phyloP scores from a whole-genome alignment of 2,329 filamentous ascomycete species.

The Neonectria neomacrospora region DNA sequence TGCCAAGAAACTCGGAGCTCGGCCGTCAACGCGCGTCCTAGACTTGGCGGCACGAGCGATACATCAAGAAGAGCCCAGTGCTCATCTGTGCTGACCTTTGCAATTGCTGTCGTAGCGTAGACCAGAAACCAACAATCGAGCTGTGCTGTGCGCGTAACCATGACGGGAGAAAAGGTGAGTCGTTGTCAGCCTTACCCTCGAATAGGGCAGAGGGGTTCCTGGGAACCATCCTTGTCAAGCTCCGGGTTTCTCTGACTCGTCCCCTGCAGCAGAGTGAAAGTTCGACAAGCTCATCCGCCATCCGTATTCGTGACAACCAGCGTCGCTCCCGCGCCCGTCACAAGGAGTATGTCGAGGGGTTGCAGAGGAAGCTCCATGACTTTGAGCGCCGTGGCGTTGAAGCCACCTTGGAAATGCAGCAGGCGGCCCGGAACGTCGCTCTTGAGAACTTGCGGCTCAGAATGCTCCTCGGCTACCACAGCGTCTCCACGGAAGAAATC shows the following conservation, averaged over 20 bases:
- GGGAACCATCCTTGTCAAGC: slow-evolving; percentile 18
- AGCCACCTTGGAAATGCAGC: slow-evolving; percentile 65
- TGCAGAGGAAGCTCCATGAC: slow-evolving; percentile 59
- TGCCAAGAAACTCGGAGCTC: slow-evolving; percentile 44
- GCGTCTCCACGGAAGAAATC: slow-evolving; percentile 53
- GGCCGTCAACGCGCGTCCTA: slow-evolving; percentile 46
- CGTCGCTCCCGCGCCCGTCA: slow-evolving; percentile 63
- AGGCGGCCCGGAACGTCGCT: slow-evolving; percentile 60
- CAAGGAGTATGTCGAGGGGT: slow-evolving; percentile 60
- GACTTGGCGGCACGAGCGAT: slow-evolving; percentile 44
- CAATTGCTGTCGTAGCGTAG: slow-evolving; percentile 38
- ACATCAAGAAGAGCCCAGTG: slow-evolving; percentile 43
- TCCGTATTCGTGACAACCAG: slow-evolving; percentile 63
- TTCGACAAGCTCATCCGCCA: slow-evolving; percentile 48
- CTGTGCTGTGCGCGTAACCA: slow-evolving; percentile 37
- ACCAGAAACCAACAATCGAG: slow-evolving; percentile 36
- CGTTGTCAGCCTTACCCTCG: slow-evolving; percentile 24
- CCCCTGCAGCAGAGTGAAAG: slow-evolving; percentile 41
- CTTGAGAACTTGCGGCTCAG: slow-evolving; percentile 60
- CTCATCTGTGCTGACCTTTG: slow-evolving; percentile 40
- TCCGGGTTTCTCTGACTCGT: slow-evolving; percentile 36
- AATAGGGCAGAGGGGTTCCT: slow-evolving; percentile 20
- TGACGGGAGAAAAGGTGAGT: slow-evolving; percentile 47
- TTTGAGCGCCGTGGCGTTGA: slow-evolving; percentile 60
- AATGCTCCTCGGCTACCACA: slow-evolving; percentile 54